These are phyloP conservation scores for Malbranchea zuffiana DNA, from an alignment of 2,329 filamentous ascomycete species.

Conservation along the genomic window DNA sequence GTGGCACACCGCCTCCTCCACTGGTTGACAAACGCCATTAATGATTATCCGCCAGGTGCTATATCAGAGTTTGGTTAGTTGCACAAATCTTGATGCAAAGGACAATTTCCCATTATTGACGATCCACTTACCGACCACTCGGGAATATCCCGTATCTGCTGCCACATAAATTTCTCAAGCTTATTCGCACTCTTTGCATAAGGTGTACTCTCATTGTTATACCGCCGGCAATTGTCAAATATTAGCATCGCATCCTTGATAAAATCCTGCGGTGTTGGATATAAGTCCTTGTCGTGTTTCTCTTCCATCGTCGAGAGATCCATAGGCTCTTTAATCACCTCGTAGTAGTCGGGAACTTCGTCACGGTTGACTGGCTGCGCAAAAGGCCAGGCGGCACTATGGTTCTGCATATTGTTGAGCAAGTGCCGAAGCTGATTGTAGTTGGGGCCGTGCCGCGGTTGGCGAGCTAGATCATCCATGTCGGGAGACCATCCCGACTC, in stretches of 20 bases:
- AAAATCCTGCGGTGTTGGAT: constrained; percentile 84
- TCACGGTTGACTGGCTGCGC: constrained; percentile 86
- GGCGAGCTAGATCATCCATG: constrained; percentile 93
- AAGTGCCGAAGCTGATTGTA: constrained; percentile 89
- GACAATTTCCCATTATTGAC: too few relatives aligned
- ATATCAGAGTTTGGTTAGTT: too few relatives aligned
- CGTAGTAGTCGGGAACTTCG: constrained; percentile 97
- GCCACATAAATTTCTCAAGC: constrained; percentile 90
- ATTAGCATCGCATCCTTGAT: constrained; percentile 78
- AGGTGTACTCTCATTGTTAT: constrained; percentile 89
- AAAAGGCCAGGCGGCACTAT: constrained; percentile 89
- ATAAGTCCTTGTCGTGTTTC: constrained; percentile 88
- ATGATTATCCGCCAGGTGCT: too few relatives aligned
- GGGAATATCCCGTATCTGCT: constrained; percentile 78
- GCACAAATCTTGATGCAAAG: too few relatives aligned
- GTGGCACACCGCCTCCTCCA: too few relatives aligned
- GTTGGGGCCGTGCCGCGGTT: constrained; percentile 90
- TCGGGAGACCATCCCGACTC: constrained; percentile 90
- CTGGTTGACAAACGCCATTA: too few relatives aligned
- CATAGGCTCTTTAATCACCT: constrained; percentile 97
- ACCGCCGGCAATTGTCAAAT: constrained; percentile 88
- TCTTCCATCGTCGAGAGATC: constrained; percentile 91
- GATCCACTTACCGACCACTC: constrained; percentile 71
- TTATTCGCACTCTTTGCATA: constrained; percentile 95
- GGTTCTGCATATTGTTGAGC: constrained; percentile 90